Percentiles rank a stretch among this genome's conserved stretches.
Conservation (phyloP, 192 early-diverging fungal genomes). For the Dimargaris cristalligena region DNA sequence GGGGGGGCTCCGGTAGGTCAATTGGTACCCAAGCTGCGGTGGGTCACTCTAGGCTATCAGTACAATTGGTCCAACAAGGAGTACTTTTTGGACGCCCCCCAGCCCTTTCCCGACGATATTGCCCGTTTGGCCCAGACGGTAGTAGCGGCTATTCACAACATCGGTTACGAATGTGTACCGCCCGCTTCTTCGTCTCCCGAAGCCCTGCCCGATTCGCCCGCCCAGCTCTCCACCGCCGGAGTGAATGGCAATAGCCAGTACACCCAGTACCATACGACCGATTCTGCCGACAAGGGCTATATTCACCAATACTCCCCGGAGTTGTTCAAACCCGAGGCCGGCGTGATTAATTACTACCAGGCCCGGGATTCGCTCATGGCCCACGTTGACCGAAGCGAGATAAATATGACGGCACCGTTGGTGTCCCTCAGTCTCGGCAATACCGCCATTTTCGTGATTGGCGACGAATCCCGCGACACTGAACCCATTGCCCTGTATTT, state of each 20-base stretch:
- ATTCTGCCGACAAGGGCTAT: slow-evolving; percentile 7
- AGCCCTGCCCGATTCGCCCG: too few relatives aligned
- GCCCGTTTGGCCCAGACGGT: slow-evolving; percentile 41
- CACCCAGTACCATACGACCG: not conserved
- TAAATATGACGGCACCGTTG: slow-evolving; percentile 67
- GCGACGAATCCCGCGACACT: slow-evolving; percentile 50
- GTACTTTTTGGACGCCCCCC: slow-evolving; percentile 50
- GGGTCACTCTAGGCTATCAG: slow-evolving; percentile 61
- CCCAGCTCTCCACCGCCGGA: not conserved
- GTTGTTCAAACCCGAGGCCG: slow-evolving; percentile 63
- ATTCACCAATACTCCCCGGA: slow-evolving; percentile 38
- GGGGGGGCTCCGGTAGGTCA: slow-evolving; percentile 16
- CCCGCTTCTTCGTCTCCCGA: not conserved
- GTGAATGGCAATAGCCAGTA: not conserved
- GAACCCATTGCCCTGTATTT: slow-evolving; percentile 55
- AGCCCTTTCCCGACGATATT: slow-evolving; percentile 52
- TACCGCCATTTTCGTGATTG: slow-evolving; percentile 65
- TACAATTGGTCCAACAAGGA: slow-evolving; percentile 69
- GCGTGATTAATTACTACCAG: slow-evolving; percentile 89
- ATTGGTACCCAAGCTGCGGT: slow-evolving; percentile 37
- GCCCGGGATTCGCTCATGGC: slow-evolving; percentile 66
- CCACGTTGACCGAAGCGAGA: slow-evolving; percentile 85
- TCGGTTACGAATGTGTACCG: slow-evolving; percentile 16
- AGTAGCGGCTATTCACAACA: slow-evolving; percentile 38
- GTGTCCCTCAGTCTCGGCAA: slow-evolving; percentile 49